These are phyloP conservation scores for Yueomyces sp. DNA, from an alignment of 805 yeast genomes.

Conservation along the genomic window DNA sequence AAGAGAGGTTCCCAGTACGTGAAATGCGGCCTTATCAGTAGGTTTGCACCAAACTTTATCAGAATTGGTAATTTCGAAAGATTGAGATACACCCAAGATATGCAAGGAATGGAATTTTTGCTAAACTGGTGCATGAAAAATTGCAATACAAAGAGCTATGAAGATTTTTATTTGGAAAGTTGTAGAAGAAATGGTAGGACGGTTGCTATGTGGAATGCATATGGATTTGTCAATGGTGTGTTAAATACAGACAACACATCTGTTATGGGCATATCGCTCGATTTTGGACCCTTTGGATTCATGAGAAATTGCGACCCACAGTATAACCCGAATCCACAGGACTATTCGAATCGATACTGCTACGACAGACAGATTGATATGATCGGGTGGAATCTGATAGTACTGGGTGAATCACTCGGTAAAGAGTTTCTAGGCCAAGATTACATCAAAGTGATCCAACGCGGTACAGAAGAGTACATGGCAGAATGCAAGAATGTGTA, in stretches of 20 bases:
- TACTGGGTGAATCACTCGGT: slow-evolving; percentile 78
- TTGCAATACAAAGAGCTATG: slow-evolving; percentile 35
- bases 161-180: slow-evolving; percentile 56
- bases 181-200: slow-evolving; percentile 61
- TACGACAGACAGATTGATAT: slow-evolving; percentile 76
- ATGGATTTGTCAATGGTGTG: slow-evolving; percentile 90
- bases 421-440: slow-evolving; percentile 30
- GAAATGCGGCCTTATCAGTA: slow-evolving; percentile 69
- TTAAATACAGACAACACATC: slow-evolving; percentile 91
- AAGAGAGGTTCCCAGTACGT: slow-evolving; percentile 52
- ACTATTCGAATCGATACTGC: slow-evolving; percentile 54
- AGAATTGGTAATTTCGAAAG: slow-evolving; percentile 82
- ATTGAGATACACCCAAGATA: slow-evolving; percentile 59
- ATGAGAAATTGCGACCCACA: slow-evolving; percentile 74
- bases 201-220: slow-evolving; percentile 78
- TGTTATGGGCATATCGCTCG: slow-evolving; percentile 75
- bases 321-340: slow-evolving; percentile 87
- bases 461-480: slow-evolving; percentile 46
- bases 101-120: slow-evolving; percentile 44
- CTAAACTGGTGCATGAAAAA: slow-evolving; percentile 63
- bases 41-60: slow-evolving; percentile 81
- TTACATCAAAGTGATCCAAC: slow-evolving; percentile 20
- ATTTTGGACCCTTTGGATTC: slow-evolving; percentile 90
- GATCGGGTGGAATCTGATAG: slow-evolving; percentile 85
- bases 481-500: slow-evolving; percentile 31